Percentiles rank a stretch among this genome's conserved stretches.
These are phyloP conservation scores for Mucor piriformis DNA, from an alignment of 371 early-diverging fungal species.

Conservation along the genomic window DNA sequence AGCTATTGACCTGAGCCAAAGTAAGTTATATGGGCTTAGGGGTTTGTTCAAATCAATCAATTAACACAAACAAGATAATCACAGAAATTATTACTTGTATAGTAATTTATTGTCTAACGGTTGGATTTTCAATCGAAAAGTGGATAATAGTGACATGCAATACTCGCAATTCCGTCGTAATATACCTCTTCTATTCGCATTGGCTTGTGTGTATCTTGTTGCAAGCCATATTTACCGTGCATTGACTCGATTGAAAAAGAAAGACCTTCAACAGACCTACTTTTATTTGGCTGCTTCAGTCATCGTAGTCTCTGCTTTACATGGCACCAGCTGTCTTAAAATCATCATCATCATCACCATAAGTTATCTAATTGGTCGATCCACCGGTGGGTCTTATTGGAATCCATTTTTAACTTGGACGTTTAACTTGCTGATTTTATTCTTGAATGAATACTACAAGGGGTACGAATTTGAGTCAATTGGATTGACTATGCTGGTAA, in stretches of 20 bases:
- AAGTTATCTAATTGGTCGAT: conserved; percentile 70
- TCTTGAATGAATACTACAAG: conserved; percentile 70
- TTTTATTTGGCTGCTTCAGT: conserved; percentile 63
- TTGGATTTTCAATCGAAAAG: conserved; percentile 64
- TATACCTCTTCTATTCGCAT: conserved; percentile 60
- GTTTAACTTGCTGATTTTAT: conserved; percentile 75
- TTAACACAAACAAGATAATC: conserved; percentile 9
- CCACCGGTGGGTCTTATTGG: conserved; percentile 51
- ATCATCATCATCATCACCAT: conserved; percentile 61
- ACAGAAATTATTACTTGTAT: conserved; percentile 64
- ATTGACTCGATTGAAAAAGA: neutral
- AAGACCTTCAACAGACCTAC: conserved; percentile 36
- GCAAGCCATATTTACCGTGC: conserved; percentile 28
- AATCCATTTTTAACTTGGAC: conserved; percentile 78
- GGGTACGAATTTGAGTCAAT: conserved; percentile 75
- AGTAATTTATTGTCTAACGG: conserved; percentile 61
- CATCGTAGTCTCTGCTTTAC: conserved; percentile 59
- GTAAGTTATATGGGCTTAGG: conserved; percentile 44
- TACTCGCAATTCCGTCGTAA: conserved; percentile 79
- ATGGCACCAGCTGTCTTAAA: conserved; percentile 68
- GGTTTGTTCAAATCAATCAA: conserved; percentile 44
- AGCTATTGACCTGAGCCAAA: conserved; percentile 61
- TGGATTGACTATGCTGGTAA: conserved; percentile 42
- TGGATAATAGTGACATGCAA: conserved; percentile 89
- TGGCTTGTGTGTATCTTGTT: conserved; percentile 54